These are phyloP conservation scores for Herpotrichia juniperi DNA, from an alignment of 2,329 filamentous ascomycete species.

Conservation along the genomic window DNA sequence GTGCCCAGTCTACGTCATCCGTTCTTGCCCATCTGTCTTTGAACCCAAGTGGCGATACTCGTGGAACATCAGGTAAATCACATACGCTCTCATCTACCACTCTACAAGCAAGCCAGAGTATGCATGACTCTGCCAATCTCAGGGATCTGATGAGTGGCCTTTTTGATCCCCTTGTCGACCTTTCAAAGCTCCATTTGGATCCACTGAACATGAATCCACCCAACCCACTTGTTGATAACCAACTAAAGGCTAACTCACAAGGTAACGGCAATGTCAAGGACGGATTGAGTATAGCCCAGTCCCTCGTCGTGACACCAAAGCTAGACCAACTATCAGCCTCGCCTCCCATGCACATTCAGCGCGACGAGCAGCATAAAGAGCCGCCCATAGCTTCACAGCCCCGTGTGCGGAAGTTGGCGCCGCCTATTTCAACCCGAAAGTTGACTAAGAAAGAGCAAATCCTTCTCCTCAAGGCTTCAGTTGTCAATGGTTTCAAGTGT, in stretches of 20 bases:
- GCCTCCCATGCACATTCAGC: background rate
- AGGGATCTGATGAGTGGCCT: background rate
- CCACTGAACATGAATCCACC: background rate
- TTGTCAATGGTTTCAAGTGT: conserved; percentile 81
- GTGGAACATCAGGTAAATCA: background rate
- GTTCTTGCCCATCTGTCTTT: background rate
- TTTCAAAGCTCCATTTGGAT: background rate
- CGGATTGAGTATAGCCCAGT: background rate
- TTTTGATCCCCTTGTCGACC: background rate
- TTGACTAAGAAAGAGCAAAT: conserved; percentile 75
- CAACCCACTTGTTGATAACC: background rate
- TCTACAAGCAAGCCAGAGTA: conserved; percentile 5
- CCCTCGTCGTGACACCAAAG: background rate
- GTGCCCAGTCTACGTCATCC: background rate
- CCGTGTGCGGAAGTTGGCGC: conserved; percentile 42
- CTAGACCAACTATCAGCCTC: too few species aligned
- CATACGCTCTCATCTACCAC: conserved; percentile 2
- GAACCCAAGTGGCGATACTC: background rate
- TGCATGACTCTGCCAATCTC: background rate
- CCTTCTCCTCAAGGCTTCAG: conserved; percentile 77
- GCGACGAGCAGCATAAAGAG: background rate
- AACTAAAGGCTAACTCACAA: background rate
- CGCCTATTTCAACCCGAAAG: conserved; percentile 62
- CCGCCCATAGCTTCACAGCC: background rate
- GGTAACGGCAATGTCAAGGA: background rate